A percentile compares a stretch with the other conserved stretches of the same genome.
Conservation (phyloP, 1,284 basidiomycete species). For the Melanopsichium pennsylvanicum region DNA sequence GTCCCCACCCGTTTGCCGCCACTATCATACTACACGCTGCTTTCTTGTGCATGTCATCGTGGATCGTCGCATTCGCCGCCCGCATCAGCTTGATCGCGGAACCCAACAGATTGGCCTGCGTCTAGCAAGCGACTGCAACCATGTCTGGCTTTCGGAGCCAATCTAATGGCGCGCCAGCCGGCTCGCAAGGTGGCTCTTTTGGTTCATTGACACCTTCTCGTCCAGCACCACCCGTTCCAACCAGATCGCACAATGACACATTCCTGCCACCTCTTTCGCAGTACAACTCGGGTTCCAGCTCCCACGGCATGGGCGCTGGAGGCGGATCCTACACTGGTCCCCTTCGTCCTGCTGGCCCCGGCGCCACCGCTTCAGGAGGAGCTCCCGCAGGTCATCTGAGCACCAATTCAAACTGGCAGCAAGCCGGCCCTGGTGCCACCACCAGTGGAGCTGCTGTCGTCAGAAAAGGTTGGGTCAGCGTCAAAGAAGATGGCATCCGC, state of each 20-base stretch:
- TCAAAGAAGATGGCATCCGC: conserved; percentile 68
- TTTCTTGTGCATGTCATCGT: too few relatives aligned
- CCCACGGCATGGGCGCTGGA: conserved; percentile 46
- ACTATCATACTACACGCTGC: too few relatives aligned
- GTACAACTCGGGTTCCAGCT: conserved; percentile 31
- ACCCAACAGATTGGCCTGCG: background rate
- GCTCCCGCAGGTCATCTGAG: conserved; percentile 26
- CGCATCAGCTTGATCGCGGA: background rate
- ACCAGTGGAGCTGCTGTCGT: conserved; percentile 54
- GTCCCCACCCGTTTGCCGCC: too few relatives aligned
- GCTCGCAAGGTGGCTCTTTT: conserved; percentile 22
- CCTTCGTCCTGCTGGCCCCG: conserved; percentile 54
- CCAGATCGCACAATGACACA: conserved; percentile 44
- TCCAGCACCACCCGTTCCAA: conserved; percentile 57
- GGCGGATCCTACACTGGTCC: conserved; percentile 60
- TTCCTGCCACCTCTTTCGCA: conserved; percentile 55
- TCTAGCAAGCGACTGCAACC: conserved; percentile 1
- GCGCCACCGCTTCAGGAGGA: conserved; percentile 26
- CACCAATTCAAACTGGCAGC: conserved; percentile 39
- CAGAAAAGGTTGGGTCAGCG: conserved; percentile 63
- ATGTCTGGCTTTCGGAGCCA: conserved; percentile 45
- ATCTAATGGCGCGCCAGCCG: conserved; percentile 16
- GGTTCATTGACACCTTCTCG: conserved; percentile 57
- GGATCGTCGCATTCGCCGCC: too few relatives aligned
- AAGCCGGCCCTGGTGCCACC: conserved; percentile 40